Base-by-base conservation (phyloP, 106 monocot species). In the Acanthochlamys bracteata region DNA sequence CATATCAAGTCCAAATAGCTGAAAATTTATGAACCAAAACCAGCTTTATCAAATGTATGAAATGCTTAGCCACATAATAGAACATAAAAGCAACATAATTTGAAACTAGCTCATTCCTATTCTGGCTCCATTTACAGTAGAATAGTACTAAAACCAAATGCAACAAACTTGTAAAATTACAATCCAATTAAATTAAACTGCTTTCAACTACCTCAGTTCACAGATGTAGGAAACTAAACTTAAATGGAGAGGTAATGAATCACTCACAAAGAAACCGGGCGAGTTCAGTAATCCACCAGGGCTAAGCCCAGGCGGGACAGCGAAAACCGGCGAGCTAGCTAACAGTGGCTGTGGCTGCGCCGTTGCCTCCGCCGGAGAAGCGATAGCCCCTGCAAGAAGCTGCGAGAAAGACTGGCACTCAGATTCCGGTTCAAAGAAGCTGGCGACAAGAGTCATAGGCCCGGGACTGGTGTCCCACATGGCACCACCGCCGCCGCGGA, bases 381-480 rank as follows among this genome's bases (percentile, higher is more conserved):
- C 66, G 58, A 82, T 74, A 24, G 77, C 82, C 0, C 82, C 82
- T 57, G 82, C 77, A 20, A 82, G 74, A 43, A 82, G 76, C 77
- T 82, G 76, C 16, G 77, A 74, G 65, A 82, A 82, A 41, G 77
- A 77, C n/a, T 70, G 73, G 63, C 66, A 77, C 22, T 78, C 77
- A 7, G 60, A 33, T 53, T 71, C 81, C 0, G 63, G 60, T 26
- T 81, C 76, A 59, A 81, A 76, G 64, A 76, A 81, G 73, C 73
- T 76, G 19, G 81, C 72, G 11, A 74, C 74, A 8, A 80, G 71
- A 16, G 80, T 75, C 80, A 75, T 74, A 11, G 80, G 80, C 19
- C 80, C 80, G 8, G 80, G 80, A 60, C 80, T 80, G 20, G 41
- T 71, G 60, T 72, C 77, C 41, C 33, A 49, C 11, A 59, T 45